These are phyloP conservation scores for Limonium bicolor DNA, from an alignment of 148 eudicot species.

Conservation along the genomic window DNA sequence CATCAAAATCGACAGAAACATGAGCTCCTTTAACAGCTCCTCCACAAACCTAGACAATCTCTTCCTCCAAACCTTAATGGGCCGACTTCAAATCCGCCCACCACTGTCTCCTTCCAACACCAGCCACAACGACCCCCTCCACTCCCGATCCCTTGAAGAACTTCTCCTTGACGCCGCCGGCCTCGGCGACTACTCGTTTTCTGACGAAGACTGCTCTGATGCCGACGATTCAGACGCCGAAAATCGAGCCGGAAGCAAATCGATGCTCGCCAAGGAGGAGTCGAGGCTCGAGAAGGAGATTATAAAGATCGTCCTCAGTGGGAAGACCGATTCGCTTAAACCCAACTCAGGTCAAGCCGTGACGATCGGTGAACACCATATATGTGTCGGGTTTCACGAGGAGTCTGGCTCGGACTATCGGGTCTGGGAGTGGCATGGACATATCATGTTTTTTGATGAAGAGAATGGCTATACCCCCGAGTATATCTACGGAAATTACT, in stretches of 20 bases:
- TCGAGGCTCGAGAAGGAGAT: slow-evolving; percentile 67
- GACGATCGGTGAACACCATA: slow-evolving; percentile 63
- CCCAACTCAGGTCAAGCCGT: slow-evolving; percentile 96
- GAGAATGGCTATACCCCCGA: slow-evolving; percentile 72
- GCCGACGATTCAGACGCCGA: slow-evolving; percentile 7
- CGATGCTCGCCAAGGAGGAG: slow-evolving; percentile 66
- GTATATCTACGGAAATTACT: slow-evolving; percentile 95
- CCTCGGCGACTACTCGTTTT: slow-evolving; percentile 1
- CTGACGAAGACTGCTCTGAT: slow-evolving; percentile 13
- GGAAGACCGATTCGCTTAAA: slow-evolving; percentile 48
- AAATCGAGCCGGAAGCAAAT: slow-evolving; percentile 3
- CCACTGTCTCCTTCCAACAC: slow-evolving; percentile 6
- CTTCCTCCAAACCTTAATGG: slow-evolving; percentile 68
- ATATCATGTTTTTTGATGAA: slow-evolving; percentile 86
- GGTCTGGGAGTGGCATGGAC: slow-evolving; percentile 99
- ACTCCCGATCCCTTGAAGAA: slow-evolving; percentile 62
- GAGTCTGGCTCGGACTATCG: slow-evolving; percentile 68
- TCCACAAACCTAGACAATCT: slow-evolving; percentile 72
- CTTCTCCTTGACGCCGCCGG: slow-evolving; percentile 35
- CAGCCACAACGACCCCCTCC: slow-evolving; percentile 11
- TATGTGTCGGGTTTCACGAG: slow-evolving; percentile 82
- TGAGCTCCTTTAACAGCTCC: slow-evolving; percentile 36
- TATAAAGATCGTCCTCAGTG: slow-evolving; percentile 43
- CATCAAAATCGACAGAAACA: too few species aligned
- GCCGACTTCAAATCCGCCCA: slow-evolving; percentile 47